These are phyloP conservation scores for Aspergillus fischeri DNA, from an alignment of 2,329 filamentous ascomycete species.

Conservation along the genomic window DNA sequence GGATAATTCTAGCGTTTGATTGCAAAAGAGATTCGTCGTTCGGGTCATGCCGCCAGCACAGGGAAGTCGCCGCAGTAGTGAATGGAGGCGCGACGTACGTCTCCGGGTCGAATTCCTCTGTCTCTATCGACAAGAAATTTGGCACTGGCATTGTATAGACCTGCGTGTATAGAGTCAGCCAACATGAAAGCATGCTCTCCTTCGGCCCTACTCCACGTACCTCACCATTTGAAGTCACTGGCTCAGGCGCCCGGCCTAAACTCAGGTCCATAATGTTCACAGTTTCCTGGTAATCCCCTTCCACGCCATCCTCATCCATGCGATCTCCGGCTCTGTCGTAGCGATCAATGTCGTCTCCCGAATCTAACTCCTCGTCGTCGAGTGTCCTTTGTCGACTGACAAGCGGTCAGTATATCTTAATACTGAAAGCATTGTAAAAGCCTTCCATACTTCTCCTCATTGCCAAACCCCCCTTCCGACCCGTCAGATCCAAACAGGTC, in stretches of 20 bases:
- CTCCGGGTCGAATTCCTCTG: constrained; percentile 57
- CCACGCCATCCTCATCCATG: constrained; percentile 42
- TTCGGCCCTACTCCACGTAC: constrained; percentile 18
- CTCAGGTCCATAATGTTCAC: constrained; percentile 53
- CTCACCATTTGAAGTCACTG: constrained; percentile 45
- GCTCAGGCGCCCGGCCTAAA: constrained; percentile 54
- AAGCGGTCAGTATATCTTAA: constrained; percentile 11
- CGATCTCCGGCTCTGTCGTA: constrained; percentile 48
- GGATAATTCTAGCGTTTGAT: constrained; percentile 62
- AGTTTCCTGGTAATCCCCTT: constrained; percentile 43
- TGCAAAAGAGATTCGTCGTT: constrained; percentile 54
- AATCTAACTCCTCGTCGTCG: constrained; percentile 61
- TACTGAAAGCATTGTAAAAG: not conserved
- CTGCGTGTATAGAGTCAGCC: constrained; percentile 27
- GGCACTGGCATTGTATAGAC: constrained; percentile 63
- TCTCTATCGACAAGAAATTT: constrained; percentile 58
- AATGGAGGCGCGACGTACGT: constrained; percentile 61
- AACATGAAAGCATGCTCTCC: not conserved
- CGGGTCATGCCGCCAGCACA: constrained; percentile 64
- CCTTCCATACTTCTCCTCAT: constrained; percentile 27
- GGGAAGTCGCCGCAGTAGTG: constrained; percentile 59
- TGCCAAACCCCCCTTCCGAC: constrained; percentile 37
- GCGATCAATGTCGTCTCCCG: constrained; percentile 58
- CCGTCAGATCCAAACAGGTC: constrained; percentile 46
- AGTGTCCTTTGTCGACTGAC: constrained; percentile 44